Base-by-base conservation (phyloP, 1,139 yeast species). In the Blastobotrys ciferrii region DNA sequence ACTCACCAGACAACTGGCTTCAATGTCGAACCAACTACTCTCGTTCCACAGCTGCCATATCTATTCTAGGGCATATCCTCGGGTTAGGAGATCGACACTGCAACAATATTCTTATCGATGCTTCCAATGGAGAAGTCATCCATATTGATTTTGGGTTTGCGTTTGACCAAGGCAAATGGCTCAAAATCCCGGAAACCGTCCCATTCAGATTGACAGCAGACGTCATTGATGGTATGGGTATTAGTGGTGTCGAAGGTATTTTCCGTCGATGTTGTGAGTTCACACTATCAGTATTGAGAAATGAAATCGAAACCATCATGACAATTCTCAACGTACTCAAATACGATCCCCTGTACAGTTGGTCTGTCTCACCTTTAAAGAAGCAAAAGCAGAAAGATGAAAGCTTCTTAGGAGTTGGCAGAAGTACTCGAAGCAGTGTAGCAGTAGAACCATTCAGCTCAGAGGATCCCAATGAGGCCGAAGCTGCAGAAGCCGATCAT, bases 71-170 rank as follows among this genome's bases (percentile, higher is more conserved):
- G 0, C 77, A 87, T 63, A 74, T 91, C 9, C 70, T 94, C 30
- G 99, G 99, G 0, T 73, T 94, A 11, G 99, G 99, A 1, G 99
- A 94, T 64, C 74, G 99, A 20, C 99, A 94, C 66, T 80, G 95
- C 62, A 88, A 88, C 64, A 94, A 94, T 63, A 84, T 94, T 39
- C 68, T 94, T 50, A 63, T 94, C n/a, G 98, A 94, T 63, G 73
- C 75, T 46, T 63, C 63, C 13, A 76, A 87, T 0, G 98, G 98
- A 0, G 97, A 91, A 57, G 95, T 96, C 0, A 82, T 94, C 25
- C 98, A 94, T 65, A 94, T 94, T 59, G 99, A 94, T 65, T 71
- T 94, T 32, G 99, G 98, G 0, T 92, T 92, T 48, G 95, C 98
- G 0, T 94, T 94, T 70, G 98, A 94, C 62, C 73, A 65, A 47